phyloP scores from a whole-genome alignment of 306 rosid species.

The Acacia confusa region DNA sequence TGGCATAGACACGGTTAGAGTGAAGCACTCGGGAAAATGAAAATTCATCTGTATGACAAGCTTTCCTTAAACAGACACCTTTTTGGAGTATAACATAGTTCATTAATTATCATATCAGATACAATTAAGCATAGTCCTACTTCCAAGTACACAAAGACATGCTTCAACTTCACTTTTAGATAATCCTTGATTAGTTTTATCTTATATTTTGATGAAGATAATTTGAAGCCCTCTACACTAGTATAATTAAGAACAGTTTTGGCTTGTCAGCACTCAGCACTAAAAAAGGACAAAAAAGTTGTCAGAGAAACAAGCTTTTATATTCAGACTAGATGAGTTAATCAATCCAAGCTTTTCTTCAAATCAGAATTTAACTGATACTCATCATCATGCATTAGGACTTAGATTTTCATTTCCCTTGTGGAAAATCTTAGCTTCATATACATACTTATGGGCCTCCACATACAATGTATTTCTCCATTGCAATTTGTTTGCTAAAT shows the following conservation, averaged over 20 bases:
- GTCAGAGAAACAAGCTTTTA: background rate
- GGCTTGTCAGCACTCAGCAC: slow-evolving; percentile 1
- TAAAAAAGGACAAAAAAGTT: background rate
- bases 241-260: background rate
- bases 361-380: background rate
- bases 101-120: background rate
- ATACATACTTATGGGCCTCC: background rate
- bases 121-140: background rate
- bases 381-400: background rate
- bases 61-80: background rate
- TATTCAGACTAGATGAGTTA: background rate
- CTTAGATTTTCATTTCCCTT: background rate
- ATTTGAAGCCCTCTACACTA: background rate
- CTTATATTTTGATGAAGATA: background rate
- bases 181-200: background rate
- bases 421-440: background rate
- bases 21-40: slow-evolving; percentile 13
- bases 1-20: slow-evolving; percentile 4
- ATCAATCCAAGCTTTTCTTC: background rate
- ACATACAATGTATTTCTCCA: background rate
- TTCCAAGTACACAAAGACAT: background rate
- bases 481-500: slow-evolving; percentile 27
- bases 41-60: slow-evolving; percentile 15
- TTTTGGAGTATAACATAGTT: slow-evolving; percentile 9
- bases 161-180: background rate